Evolutionary conservation across 164 flowering plant genomes (phyloP), one percentile per base, ranked within the genome.

Genomic region (Magnolia changhungtana): DNA sequence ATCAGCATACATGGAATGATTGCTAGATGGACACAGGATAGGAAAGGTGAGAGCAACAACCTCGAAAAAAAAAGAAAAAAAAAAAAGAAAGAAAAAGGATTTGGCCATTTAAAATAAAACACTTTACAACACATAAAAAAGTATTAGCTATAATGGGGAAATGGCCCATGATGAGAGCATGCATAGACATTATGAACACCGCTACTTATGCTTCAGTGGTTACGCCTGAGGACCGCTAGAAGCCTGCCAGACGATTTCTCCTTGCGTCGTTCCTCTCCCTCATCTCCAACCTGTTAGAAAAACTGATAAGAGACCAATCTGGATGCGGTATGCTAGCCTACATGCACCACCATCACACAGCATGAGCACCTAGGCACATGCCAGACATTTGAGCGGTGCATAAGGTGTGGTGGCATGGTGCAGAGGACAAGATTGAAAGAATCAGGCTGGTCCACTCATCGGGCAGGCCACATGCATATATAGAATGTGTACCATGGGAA

Each of bases 181-280:
- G 59, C 69, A 63, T 37, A 52, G 75, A 52, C 68, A 72, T 68
- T 76, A 73, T 73, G 79, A 76, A 75, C 49, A 45, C 6, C 72
- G 55, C 63, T 69, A 23, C 37, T 19, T 11, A 16, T 9, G 14
- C 50, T 64, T 86, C 80, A 90, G 76, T 86, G 88, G 82, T 82
- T 80, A 52, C 87, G 80, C 69, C 78, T 85, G 16, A 89, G 80
- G 2, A 80, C 84, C n/a, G 94, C 86, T 29, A 89, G 83, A 27
- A 91, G 82, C 10, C 88, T 82, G 13, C 88, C 79, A 13, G 87
- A 55, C 19, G 82, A 72, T 80, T 83, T 88, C 63, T 89, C 89
- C 79, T 82, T 88, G 63, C 71, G 83, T 13, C 80, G 77, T 10
- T 85, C 88, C 24, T 80, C 90, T 63, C 81, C 86, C 58, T 81